Base-by-base conservation (phyloP, 192 early-diverging fungal genomes). In the Coemansia sp. region DNA sequence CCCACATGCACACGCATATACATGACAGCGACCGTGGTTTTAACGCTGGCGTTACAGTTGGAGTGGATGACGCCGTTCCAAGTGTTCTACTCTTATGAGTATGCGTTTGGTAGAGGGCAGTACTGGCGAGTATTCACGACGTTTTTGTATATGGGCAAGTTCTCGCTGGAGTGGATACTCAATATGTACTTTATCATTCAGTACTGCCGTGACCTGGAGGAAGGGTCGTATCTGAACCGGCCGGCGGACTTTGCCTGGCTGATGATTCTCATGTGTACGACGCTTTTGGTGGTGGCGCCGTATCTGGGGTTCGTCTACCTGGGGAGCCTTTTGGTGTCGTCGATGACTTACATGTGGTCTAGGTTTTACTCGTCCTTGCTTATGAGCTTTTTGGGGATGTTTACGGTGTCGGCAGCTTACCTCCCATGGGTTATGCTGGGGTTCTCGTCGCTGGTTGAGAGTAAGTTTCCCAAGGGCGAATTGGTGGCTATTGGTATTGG, bases 281-380 rank as follows among this genome's bases (percentile, higher is more conserved):
- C 57, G 5, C 42, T 82, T 28, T 53, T 93, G 55, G 90, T 87
- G 63, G 73, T 81, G 0, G 56, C 74, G 39, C 68, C 75, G 14
- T 61, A 67, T 20, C 5, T 74, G 56, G 72, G 50, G 21, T 86
- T 94, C 64, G 87, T 88, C 5, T 98, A 97, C 69, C 71, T 97
- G 46, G 92, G 90, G 5, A 85, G 90, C 14, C 84, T 95, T 28
- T 74, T 99, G 11, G 88, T 91, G 0, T 91, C 93, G 60, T 86
- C 91, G 31, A 70, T 99, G 55, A 92, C 95, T 0, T 99, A 99
- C 64, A 84, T 99, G 26, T 99, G 97, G 97, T 92, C 95, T n/a
- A 83, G 96, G 23, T 88, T 92, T 26, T 97, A 99, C 74, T 92
- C 95, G n/a, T 87, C 88, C 60, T 80, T 95, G 40, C 85, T 88